Evolutionary conservation across 2,329 filamentous ascomycete genomes (phyloP).

Genomic region (Penicillium sp.): DNA sequence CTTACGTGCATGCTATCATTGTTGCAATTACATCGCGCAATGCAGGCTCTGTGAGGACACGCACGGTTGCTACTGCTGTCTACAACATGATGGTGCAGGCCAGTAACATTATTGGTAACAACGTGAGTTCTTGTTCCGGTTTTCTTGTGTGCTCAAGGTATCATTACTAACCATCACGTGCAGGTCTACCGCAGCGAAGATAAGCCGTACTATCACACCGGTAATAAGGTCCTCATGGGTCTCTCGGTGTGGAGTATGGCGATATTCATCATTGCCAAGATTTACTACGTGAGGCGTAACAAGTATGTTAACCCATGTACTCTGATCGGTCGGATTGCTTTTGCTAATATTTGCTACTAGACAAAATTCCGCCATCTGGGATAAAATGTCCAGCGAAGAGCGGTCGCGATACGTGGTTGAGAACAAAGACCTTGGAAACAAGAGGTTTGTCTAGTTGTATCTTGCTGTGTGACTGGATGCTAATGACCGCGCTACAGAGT

Average conservation of each 20-base stretch:
- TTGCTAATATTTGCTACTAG: slow-evolving; percentile 19
- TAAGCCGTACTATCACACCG: slow-evolving; percentile 56
- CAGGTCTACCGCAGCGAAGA: slow-evolving; percentile 58
- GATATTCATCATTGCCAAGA: slow-evolving; percentile 48
- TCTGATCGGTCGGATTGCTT: neutral
- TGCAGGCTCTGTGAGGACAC: slow-evolving; percentile 43
- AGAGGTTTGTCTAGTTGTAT: slow-evolving; percentile 35
- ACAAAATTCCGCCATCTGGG: slow-evolving; percentile 37
- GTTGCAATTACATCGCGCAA: slow-evolving; percentile 47
- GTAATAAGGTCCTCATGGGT: slow-evolving; percentile 58
- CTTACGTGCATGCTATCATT: slow-evolving; percentile 59
- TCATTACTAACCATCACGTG: slow-evolving; percentile 1
- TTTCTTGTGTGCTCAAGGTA: neutral
- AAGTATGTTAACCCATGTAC: slow-evolving; percentile 27
- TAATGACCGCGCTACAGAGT: slow-evolving; percentile 26
- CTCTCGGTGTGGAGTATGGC: slow-evolving; percentile 51
- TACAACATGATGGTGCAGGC: slow-evolving; percentile 50
- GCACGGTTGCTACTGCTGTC: slow-evolving; percentile 45
- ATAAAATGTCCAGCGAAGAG: slow-evolving; percentile 42
- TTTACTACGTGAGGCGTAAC: slow-evolving; percentile 43
- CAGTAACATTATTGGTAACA: slow-evolving; percentile 41
- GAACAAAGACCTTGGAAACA: slow-evolving; percentile 43
- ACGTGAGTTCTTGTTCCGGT: slow-evolving; percentile 27
- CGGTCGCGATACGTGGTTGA: slow-evolving; percentile 37
- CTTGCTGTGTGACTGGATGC: neutral